Evolutionary conservation across 306 rosid species (phyloP), one percentile per base, ranked within the genome.

Genomic region (Psophocarpus tetragonolobus): DNA sequence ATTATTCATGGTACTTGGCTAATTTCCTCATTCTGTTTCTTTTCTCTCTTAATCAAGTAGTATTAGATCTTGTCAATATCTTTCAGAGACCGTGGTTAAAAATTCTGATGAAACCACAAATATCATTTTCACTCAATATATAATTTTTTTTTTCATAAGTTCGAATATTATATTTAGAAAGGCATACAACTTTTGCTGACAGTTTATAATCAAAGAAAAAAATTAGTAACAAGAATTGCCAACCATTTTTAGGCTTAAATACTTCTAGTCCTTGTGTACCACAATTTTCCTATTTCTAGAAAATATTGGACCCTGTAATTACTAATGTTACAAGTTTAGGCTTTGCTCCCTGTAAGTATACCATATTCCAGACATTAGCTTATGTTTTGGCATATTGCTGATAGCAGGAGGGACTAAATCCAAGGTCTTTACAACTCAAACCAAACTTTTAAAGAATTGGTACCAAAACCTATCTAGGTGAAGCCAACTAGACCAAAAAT

Each of bases 81-180:
- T 67, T 73, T 83, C 24, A 35, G 27, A 53, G 5, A 3, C 14
- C 53, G 14, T 62, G 57, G 53, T 13, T 17, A n/a, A 24, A 69
- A 41, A 20, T 74, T 74, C 64, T 79, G 81, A 29, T 83, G 13
- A 78, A 48, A 36, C 47, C 48, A 18, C 36, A 17, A 47, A 20
- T 24, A 56, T 33, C 15, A 73, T 47, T 73, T 10, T 64, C 35
- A 72, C 44, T 27, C 26, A 0, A 62, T 27, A 29, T 30, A 13
- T 53, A 3, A 4, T 20, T 7, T 3, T 17, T n/a, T n/a, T n/a
- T n/a, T n/a, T n/a, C n/a, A n/a, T 61, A 30, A 30, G 50, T 41
- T 61, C 50, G n/a, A 13, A 29, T 30, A 33, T 6, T 51, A 17
- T 42, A 47, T 62, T 29, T 70, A 6, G 32, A 45, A 36, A n/a